Conservation (phyloP, 176 grass and related monocot genomes). For the Lolium multiflorum region DNA sequence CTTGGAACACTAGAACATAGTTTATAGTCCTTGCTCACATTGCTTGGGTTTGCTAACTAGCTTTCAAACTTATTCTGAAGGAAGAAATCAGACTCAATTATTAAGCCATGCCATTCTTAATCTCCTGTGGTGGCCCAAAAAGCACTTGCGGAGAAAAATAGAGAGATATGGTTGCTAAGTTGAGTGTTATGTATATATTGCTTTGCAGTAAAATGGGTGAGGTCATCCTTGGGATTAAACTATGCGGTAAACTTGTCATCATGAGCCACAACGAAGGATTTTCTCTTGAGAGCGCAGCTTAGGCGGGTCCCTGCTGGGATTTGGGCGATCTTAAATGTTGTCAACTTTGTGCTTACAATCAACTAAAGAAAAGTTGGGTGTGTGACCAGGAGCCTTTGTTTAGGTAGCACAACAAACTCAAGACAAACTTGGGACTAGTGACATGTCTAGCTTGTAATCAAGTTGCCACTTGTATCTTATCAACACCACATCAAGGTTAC, state of each 20-base stretch:
- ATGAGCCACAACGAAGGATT: constrained; percentile 74
- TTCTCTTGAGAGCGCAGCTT: constrained; percentile 87
- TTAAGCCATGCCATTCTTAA: constrained; percentile 65
- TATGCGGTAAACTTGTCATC: constrained; percentile 67
- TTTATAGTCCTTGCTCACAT: constrained; percentile 66
- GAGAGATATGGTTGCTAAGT: constrained; percentile 59
- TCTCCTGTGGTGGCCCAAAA: constrained; percentile 59
- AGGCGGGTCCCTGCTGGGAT: constrained; percentile 66
- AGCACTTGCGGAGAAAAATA: constrained; percentile 62
- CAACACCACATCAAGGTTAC: constrained; percentile 37
- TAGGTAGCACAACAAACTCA: constrained; percentile 46
- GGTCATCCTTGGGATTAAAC: constrained; percentile 69
- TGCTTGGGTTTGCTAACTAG: constrained; percentile 84
- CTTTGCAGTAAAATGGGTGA: constrained; percentile 62
- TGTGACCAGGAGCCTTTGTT: constrained; percentile 56
- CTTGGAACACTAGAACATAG: constrained; percentile 69
- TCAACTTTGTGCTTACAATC: constrained; percentile 76
- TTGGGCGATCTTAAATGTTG: constrained; percentile 90
- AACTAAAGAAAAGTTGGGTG: constrained; percentile 58
- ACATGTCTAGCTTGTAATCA: constrained; percentile 45
- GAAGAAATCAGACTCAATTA: constrained; percentile 82
- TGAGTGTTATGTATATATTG: constrained; percentile 52
- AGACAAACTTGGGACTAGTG: constrained; percentile 47
- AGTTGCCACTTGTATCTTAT: constrained; percentile 48
- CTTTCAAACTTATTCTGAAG: constrained; percentile 75